phyloP scores from a whole-genome alignment of 768 basidiomycete species.

The Galerina marginata region DNA sequence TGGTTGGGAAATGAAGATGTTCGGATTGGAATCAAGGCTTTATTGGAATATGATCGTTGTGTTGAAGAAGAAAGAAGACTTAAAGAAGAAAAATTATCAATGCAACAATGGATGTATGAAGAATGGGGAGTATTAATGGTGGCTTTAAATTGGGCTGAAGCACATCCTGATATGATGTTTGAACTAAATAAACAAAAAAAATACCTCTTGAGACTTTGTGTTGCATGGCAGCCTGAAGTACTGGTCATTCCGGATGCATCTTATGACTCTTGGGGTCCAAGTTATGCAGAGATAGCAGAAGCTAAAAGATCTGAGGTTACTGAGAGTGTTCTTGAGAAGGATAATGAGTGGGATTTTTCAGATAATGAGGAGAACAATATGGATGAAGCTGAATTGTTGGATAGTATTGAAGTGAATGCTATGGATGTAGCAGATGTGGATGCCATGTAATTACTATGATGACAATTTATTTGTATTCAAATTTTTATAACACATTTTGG shows the following conservation, averaged over 20 bases:
- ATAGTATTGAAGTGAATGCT: too few species aligned
- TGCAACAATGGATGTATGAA: background rate
- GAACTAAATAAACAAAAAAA: too few species aligned
- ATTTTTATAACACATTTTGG: too few species aligned
- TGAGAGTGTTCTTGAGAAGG: background rate
- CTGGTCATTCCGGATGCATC: background rate
- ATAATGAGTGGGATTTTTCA: too few species aligned
- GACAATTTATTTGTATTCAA: too few species aligned
- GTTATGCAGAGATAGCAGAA: background rate
- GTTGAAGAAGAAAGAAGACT: slow-evolving; percentile 26
- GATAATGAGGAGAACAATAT: too few species aligned
- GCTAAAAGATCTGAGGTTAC: background rate
- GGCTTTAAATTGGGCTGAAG: background rate
- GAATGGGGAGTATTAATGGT: background rate
- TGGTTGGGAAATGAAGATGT: slow-evolving; percentile 37
- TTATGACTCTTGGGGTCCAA: background rate
- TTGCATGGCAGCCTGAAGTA: background rate
- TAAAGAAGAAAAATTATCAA: background rate
- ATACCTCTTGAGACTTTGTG: too few species aligned
- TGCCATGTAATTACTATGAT: too few species aligned
- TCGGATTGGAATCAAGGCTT: slow-evolving; percentile 32
- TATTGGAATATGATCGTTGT: slow-evolving; percentile 32
- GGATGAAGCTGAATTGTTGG: too few species aligned
- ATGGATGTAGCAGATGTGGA: too few species aligned
- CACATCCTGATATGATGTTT: too few species aligned